A percentile compares a stretch with the other conserved stretches of the same genome.
Evolutionary conservation across 1,139 yeast species (phyloP).

Genomic region (Candida glucosophila): DNA sequence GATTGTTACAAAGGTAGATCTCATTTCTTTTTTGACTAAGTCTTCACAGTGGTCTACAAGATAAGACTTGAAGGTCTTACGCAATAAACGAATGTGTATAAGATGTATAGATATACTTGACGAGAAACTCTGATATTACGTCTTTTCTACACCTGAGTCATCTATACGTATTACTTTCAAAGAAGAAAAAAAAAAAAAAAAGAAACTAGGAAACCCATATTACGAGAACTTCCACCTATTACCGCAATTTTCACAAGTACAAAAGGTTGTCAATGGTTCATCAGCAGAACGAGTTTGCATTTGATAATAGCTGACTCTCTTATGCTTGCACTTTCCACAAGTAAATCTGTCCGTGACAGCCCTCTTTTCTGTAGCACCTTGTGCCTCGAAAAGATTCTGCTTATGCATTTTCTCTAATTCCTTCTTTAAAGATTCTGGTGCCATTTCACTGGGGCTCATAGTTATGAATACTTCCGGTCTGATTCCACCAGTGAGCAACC

Average conservation of each 20-base stretch:
- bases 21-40: conserved; percentile 57
- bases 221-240: conserved; percentile 92
- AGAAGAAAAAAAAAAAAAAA: too few relatives aligned
- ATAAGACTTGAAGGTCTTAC: conserved; percentile 7
- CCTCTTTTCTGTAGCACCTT: conserved; percentile 94
- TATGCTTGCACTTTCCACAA: conserved; percentile 95
- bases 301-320: conserved; percentile 93
- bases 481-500: conserved; percentile 60
- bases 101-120: neutral
- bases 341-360: conserved; percentile 95
- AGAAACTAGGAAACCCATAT: neutral
- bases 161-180: too few relatives aligned
- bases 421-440: conserved; percentile 79
- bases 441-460: conserved; percentile 91
- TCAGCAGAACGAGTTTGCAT: conserved; percentile 98
- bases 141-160: neutral
- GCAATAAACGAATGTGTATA: too few relatives aligned
- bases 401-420: conserved; percentile 81
- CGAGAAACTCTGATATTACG: neutral
- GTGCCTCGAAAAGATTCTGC: conserved; percentile 90
- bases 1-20: conserved; percentile 82
- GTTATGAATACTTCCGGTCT: conserved; percentile 56
- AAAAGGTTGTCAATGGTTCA: conserved; percentile 95
- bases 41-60: too few relatives aligned
- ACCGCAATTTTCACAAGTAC: conserved; percentile 96